These are phyloP conservation scores for Cynara cardunculus DNA, from an alignment of 129 eudicot genomes.

Conservation along the genomic window DNA sequence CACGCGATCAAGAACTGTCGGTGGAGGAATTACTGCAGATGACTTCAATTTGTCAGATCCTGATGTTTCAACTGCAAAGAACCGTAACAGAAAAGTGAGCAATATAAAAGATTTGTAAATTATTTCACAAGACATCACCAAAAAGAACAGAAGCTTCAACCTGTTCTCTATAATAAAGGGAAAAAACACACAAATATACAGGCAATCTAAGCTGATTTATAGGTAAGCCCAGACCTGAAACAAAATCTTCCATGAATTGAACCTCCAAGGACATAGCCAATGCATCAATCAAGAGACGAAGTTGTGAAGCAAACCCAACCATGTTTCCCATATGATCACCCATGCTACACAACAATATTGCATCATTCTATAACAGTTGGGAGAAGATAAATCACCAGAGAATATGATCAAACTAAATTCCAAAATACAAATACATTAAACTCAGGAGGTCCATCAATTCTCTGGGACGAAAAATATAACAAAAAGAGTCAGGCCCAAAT, in stretches of 20 bases:
- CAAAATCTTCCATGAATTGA: conserved; percentile 83
- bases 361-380: conserved; percentile 1
- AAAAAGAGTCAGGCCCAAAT: neutral
- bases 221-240: conserved; percentile 51
- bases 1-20: conserved; percentile 96
- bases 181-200: conserved; percentile 2
- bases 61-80: conserved; percentile 57
- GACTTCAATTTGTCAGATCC: conserved; percentile 71
- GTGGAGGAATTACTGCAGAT: conserved; percentile 82
- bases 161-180: neutral
- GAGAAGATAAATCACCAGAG: neutral
- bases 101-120: neutral
- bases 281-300: conserved; percentile 62
- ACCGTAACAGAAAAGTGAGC: neutral
- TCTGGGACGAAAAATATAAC: neutral
- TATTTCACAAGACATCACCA: neutral
- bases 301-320: conserved; percentile 91
- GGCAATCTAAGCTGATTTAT: neutral
- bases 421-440: neutral
- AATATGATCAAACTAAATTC: neutral
- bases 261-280: conserved; percentile 64
- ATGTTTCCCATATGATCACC: conserved; percentile 38
- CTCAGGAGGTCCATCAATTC: neutral
- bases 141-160: neutral
- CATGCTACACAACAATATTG: conserved; percentile 30